phyloP scores from a whole-genome alignment of 352 stramenopile genomes.

The Pythium diclinum region DNA sequence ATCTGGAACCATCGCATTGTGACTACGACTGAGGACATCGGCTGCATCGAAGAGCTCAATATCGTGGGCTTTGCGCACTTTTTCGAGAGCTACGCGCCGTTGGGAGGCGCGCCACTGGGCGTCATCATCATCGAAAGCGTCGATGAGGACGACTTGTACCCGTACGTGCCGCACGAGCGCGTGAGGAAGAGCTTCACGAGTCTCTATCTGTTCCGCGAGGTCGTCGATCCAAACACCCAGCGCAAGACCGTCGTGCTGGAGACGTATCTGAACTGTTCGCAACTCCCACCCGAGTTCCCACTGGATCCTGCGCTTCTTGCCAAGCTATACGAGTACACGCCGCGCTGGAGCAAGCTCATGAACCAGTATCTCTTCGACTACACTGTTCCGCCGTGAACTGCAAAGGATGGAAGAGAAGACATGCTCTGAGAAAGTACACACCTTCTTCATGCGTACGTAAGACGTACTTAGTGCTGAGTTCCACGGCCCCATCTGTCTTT shows the following conservation, averaged over 20 bases:
- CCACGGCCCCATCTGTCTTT: not conserved
- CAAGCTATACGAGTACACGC: not conserved
- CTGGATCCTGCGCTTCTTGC: not conserved
- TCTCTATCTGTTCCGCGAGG: slow-evolving; percentile 13
- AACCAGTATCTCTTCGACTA: slow-evolving; percentile 16
- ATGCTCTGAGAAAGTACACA: not conserved
- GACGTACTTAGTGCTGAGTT: slow-evolving; percentile 4
- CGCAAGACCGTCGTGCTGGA: slow-evolving; percentile 5
- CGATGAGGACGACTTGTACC: slow-evolving; percentile 41
- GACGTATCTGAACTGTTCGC: not conserved
- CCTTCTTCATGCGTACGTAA: slow-evolving; percentile 2
- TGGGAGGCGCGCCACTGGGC: slow-evolving; percentile 22
- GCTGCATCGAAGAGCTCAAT: slow-evolving; percentile 18
- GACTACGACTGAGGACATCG: slow-evolving; percentile 24
- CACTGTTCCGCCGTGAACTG: not conserved
- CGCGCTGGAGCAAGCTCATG: not conserved
- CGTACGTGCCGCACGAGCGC: slow-evolving; percentile 28
- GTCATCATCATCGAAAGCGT: slow-evolving; percentile 33
- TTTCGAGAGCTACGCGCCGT: slow-evolving; percentile 21
- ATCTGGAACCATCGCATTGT: slow-evolving; percentile 43
- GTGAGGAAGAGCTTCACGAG: slow-evolving; percentile 22
- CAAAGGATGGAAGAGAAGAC: not conserved
- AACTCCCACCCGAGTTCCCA: slow-evolving; percentile 5
- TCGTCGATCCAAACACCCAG: not conserved
- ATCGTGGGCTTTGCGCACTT: slow-evolving; percentile 26